phyloP scores from a whole-genome alignment of 2,329 filamentous ascomycete species.

The Neofusicoccum ribis region DNA sequence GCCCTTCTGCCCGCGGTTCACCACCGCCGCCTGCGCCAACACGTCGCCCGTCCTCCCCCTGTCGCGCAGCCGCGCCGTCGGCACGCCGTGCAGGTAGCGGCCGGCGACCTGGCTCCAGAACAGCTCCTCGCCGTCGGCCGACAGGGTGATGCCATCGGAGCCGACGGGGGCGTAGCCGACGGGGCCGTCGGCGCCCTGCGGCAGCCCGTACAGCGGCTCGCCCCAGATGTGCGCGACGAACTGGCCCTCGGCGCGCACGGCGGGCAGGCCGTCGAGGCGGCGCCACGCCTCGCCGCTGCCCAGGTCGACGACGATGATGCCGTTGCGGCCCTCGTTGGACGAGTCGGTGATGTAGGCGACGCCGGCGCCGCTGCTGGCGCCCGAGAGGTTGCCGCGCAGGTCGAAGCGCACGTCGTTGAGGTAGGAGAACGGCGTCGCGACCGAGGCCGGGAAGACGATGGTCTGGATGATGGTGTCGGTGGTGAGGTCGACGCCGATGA shows the following conservation, averaged over 20 bases:
- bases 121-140: slow-evolving; percentile 49
- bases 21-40: slow-evolving; percentile 44
- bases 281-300: slow-evolving; percentile 52
- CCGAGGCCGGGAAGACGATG: slow-evolving; percentile 51
- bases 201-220: slow-evolving; percentile 46
- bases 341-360: slow-evolving; percentile 57
- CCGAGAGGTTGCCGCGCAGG: slow-evolving; percentile 43
- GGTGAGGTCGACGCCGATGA: slow-evolving; percentile 50
- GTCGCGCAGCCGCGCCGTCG: slow-evolving; percentile 47
- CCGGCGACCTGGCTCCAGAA: slow-evolving; percentile 49
- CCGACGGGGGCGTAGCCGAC: slow-evolving; percentile 46
- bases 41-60: slow-evolving; percentile 43
- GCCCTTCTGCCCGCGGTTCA: slow-evolving; percentile 49
- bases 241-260: slow-evolving; percentile 45
- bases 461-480: slow-evolving; percentile 51
- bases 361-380: slow-evolving; percentile 41
- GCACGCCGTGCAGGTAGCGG: slow-evolving; percentile 47
- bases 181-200: slow-evolving; percentile 32
- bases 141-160: slow-evolving; percentile 53
- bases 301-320: slow-evolving; percentile 53
- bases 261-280: slow-evolving; percentile 46
- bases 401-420: slow-evolving; percentile 58
- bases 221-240: slow-evolving; percentile 54
- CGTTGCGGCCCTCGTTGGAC: slow-evolving; percentile 50
- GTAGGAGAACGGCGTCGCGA: slow-evolving; percentile 52